Base-by-base conservation (phyloP, 352 stramenopile species). In the Phytophthora europaea region DNA sequence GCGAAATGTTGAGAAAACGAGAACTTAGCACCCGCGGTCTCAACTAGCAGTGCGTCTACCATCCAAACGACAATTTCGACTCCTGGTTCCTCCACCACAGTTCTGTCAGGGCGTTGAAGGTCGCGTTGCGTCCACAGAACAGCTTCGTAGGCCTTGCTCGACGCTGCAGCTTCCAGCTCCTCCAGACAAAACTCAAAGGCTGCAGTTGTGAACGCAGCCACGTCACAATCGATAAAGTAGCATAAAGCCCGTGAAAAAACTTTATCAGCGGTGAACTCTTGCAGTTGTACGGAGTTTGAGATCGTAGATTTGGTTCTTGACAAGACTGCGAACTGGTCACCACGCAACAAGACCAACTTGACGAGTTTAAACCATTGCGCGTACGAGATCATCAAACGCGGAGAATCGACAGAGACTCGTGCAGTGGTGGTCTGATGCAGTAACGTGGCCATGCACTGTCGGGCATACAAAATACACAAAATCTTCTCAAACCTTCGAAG, bases 11-110 rank as follows among this genome's bases (percentile, higher is more conserved):
- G 2, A 33, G 73, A 45, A 69, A 61, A 20, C 18, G 50, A 50
- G 2, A 64, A 38, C 9, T 15, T 48, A 4, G 40, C 50, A 6
- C 20, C 53, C 2, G 6, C 59, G 0, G 62, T 6, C 23, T 40
- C n/a, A 15, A 34, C 58, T 31, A 90, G 53, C 4, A 96, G 66
- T 18, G 67, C 45, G 22, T 94, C 83, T 16, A 93, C 38, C 13
- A 95, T 55, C 87, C 87, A 97, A 6, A 81, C 58, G 20, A 83
- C 82, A 8, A 96, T 65, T 68, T 98, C 91, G n/a, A 98, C 76
- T 16, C 79, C 87, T 15, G 92, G 88, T 16, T 95, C 87, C n/a
- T 75, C 47, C 8, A 83, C 9, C 15, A 86, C 82, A 2, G 62
- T 71, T 7, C 62, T 64, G 58, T 97, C 91, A 7, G 74, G n/a